Evolutionary conservation across 306 rosid genomes (phyloP), one percentile per base, ranked within the genome.

Genomic region (Senna siamea): DNA sequence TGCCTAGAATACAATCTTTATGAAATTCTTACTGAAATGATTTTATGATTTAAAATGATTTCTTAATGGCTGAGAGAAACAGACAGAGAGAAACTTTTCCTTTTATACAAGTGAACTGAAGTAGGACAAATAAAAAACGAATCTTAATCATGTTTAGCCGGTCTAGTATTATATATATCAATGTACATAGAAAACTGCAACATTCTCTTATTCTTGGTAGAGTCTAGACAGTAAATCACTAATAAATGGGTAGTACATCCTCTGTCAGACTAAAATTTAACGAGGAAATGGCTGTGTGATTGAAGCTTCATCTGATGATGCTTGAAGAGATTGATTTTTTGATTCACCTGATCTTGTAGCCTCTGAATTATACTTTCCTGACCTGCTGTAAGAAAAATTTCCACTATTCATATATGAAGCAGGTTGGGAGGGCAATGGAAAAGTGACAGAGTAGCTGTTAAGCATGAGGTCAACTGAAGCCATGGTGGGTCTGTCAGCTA

Each of bases 401-500:
- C 17, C 37, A 7, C n/a, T 65, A 1, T 44, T 70, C 66, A 65
- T 18, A 17, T 79, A 51, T 1, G 71, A 73, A 43, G 85, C 79
- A 26, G 86, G 85, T 3, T 37, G 34, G 4, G 85, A 76, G 14
- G 88, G 88, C 6, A 59, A 17, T 22, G 73, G 82, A 13, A 85
- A 85, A 38, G 82, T 63, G 26, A 61, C 22, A 6, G 87, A 79
- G 61, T 44, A 20, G 55, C 90, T 79, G 23, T 41, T 77, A 20
- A 83, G 85, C 87, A 77, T 85, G 12, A 83, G 73, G 41, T 37
- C 61, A 26, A 85, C 54, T 0, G 82, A 23, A 28, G 70, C 15
- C 89, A 89, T 83, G 10, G 84, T 83, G 65, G 90, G 95, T 69
- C 92, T 81, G 9, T 67, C 60, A 44, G 0, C 56, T 58, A 28